phyloP scores from a whole-genome alignment of 2,329 filamentous ascomycete genomes.

The Scortechinia acanthostroma region DNA sequence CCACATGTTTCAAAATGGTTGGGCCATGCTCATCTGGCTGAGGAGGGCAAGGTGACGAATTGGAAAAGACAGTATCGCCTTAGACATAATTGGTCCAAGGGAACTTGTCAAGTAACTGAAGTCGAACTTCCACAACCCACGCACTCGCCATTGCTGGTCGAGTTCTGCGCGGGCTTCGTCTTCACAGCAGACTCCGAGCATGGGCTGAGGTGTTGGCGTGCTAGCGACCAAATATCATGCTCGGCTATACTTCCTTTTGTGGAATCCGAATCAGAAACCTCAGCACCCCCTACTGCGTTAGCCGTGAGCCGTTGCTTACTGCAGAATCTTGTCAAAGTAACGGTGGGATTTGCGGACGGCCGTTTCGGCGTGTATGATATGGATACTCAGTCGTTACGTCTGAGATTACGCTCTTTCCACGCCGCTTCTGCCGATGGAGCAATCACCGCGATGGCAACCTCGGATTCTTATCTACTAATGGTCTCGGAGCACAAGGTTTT shows the following conservation, averaged over 20 bases:
- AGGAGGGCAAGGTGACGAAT: background rate
- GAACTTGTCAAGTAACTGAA: background rate
- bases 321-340: background rate
- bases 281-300: background rate
- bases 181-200: background rate
- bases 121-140: background rate
- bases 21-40: background rate
- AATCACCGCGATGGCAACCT: background rate
- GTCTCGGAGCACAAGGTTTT: background rate
- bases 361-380: background rate
- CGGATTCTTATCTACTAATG: background rate
- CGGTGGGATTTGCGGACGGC: background rate
- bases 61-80: conserved; percentile 3
- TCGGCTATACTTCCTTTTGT: background rate
- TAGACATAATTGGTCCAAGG: conserved; percentile 1
- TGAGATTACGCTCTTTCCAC: background rate
- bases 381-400: background rate
- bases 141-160: background rate
- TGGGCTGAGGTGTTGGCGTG: background rate
- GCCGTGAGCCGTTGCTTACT: background rate
- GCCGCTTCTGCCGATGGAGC: background rate
- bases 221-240: background rate
- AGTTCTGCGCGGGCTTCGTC: background rate
- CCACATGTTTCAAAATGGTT: background rate
- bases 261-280: too few relatives aligned